phyloP scores from a whole-genome alignment of 2,329 filamentous ascomycete genomes.

The Colletotrichum sp. region DNA sequence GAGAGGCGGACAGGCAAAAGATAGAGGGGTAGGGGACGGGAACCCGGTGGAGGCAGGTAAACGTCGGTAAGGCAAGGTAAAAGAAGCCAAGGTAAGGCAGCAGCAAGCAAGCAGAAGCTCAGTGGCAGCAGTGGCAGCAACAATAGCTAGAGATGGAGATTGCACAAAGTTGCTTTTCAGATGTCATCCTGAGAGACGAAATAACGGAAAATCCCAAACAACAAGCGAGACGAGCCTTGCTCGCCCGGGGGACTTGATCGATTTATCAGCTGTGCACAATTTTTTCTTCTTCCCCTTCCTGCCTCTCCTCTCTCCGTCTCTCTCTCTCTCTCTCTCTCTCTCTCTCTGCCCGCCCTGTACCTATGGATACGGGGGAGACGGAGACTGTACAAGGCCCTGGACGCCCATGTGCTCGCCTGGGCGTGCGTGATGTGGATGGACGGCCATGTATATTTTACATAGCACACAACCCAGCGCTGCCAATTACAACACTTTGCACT shows the following conservation, averaged over 20 bases:
- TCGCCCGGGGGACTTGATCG: constrained; percentile 4
- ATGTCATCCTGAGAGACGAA: background rate
- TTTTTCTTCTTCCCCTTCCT: constrained; percentile 6
- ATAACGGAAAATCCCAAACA: constrained; percentile 2
- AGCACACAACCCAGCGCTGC: background rate
- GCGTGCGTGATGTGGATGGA: constrained; percentile 11
- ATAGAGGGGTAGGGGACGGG: background rate
- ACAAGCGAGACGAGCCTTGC: constrained; percentile 11
- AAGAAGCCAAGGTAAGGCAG: background rate
- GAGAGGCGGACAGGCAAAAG: background rate
- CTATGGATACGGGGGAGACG: constrained; percentile 7
- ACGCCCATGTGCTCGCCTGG: constrained; percentile 8
- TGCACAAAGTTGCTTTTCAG: constrained; percentile 16
- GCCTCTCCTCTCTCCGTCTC: background rate
- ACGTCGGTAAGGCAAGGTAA: background rate
- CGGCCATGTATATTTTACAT: background rate
- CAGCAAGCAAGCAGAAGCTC: background rate
- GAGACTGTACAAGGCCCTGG: constrained; percentile 9
- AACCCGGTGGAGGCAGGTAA: background rate
- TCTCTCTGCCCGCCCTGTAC: background rate
- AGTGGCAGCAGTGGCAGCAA: background rate
- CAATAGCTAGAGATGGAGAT: background rate
- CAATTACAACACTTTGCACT: background rate
- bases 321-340: background rate
- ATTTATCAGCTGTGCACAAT: constrained; percentile 23